These are phyloP conservation scores for Globisporangium carolinianum DNA, from an alignment of 352 stramenopile species.

Conservation along the genomic window DNA sequence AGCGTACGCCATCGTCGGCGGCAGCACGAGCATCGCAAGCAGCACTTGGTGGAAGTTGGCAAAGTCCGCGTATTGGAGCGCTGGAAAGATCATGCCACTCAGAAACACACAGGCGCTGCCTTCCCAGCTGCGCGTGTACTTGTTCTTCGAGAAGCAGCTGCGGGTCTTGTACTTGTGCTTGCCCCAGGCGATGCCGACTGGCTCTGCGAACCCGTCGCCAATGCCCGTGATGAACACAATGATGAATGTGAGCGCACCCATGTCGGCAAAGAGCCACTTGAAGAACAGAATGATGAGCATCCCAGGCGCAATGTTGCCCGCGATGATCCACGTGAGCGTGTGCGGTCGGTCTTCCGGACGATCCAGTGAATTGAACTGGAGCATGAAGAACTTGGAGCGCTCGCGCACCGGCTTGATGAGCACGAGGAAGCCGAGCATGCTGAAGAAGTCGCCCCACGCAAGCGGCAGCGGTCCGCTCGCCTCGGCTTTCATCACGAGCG, in stretches of 20 bases:
- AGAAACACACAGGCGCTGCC: conserved; percentile 75
- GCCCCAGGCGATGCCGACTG: conserved; percentile 72
- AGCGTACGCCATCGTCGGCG: conserved; percentile 78
- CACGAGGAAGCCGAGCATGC: conserved; percentile 70
- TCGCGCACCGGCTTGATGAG: conserved; percentile 82
- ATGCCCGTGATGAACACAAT: conserved; percentile 82
- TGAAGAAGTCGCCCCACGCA: conserved; percentile 81
- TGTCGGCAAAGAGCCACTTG: conserved; percentile 71
- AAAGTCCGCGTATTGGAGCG: conserved; percentile 61
- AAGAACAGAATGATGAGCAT: conserved; percentile 81
- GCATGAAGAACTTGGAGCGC: conserved; percentile 78
- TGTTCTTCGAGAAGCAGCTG: conserved; percentile 74
- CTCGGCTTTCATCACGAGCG: conserved; percentile 64
- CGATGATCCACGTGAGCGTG: conserved; percentile 84
- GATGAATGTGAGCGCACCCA: conserved; percentile 54
- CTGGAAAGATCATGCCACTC: conserved; percentile 58
- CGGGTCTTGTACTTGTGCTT: conserved; percentile 84
- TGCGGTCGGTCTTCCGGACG: conserved; percentile 76
- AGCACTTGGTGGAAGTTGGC: conserved; percentile 71
- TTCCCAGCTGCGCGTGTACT: conserved; percentile 82
- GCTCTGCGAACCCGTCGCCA: conserved; percentile 66
- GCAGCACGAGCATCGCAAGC: conserved; percentile 69
- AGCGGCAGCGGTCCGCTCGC: conserved; percentile 48
- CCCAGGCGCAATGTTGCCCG: conserved; percentile 51
- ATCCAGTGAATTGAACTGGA: conserved; percentile 86